phyloP scores from a whole-genome alignment of 2,329 filamentous ascomycete genomes.

The Botrytis aclada region DNA sequence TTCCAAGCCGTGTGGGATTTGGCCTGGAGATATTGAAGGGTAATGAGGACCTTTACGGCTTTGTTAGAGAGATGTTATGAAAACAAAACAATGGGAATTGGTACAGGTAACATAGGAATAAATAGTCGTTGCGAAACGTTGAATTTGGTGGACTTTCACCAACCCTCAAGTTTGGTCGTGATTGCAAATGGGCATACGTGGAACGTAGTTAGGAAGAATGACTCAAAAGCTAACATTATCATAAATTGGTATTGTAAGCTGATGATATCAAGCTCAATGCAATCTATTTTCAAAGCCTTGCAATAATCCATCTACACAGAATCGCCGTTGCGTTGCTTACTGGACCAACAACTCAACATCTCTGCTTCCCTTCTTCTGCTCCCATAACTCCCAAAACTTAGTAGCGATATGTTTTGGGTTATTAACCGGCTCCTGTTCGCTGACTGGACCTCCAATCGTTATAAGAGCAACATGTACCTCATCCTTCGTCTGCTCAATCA shows the following conservation, averaged over 20 bases:
- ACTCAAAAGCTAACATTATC: not conserved
- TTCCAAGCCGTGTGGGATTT: not conserved
- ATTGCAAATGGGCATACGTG: too few relatives aligned
- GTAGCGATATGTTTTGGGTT: constrained; percentile 48
- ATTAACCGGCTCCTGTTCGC: constrained; percentile 40
- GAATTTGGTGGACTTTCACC: not conserved
- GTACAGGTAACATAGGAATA: not conserved
- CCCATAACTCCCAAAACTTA: constrained; percentile 45
- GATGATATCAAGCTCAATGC: not conserved
- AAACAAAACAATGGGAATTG: not conserved
- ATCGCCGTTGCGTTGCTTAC: not conserved
- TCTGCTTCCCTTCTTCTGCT: constrained; percentile 40
- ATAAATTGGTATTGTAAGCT: not conserved
- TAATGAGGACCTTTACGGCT: accelerated
- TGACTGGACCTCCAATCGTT: constrained; percentile 45
- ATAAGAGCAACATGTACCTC: constrained; percentile 49
- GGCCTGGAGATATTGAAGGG: accelerated
- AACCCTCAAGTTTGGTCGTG: not conserved
- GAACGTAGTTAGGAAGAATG: not conserved
- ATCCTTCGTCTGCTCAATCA: constrained; percentile 38
- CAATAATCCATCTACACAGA: not conserved
- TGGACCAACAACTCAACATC: constrained; percentile 38
- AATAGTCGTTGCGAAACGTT: not conserved
- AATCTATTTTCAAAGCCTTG: not conserved
- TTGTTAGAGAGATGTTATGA: not conserved